Conservation (phyloP, 2,329 filamentous ascomycete genomes). For the Ophioceras dolichostomum region DNA sequence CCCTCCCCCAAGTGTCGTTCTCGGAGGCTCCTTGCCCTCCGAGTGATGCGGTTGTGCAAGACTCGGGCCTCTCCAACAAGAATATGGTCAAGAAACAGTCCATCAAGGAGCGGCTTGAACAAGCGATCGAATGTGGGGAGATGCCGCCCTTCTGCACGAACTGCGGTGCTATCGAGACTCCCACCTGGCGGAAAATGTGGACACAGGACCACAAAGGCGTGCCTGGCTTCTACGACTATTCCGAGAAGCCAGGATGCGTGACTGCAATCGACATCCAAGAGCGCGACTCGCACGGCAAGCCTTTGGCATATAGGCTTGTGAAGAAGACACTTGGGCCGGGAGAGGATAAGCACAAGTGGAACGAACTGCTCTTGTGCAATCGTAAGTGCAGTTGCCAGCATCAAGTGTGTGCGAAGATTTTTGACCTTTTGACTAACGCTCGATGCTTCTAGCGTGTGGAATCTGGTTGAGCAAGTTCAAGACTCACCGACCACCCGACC, state of each 20-base stretch:
- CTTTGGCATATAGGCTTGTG: conserved; percentile 58
- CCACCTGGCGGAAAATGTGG: conserved; percentile 91
- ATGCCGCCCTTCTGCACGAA: conserved; percentile 85
- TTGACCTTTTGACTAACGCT: conserved; percentile 3
- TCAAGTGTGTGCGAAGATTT: conserved; percentile 25
- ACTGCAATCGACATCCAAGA: conserved; percentile 61
- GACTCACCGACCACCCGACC: conserved; percentile 67
- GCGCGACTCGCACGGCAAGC: conserved; percentile 47
- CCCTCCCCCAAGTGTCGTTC: conserved; percentile 15
- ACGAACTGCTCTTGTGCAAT: conserved; percentile 74
- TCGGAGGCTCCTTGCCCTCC: conserved; percentile 28
- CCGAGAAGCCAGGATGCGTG: conserved; percentile 59
- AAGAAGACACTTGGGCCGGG: conserved; percentile 57
- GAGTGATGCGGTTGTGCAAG: conserved; percentile 21
- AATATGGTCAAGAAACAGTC: conserved; percentile 50
- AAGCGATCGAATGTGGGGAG: conserved; percentile 62
- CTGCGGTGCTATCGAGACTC: conserved; percentile 90
- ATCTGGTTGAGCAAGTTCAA: conserved; percentile 90
- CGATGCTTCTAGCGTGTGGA: conserved; percentile 74
- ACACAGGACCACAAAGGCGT: conserved; percentile 61
- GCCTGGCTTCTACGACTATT: conserved; percentile 58
- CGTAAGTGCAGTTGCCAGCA: too few species aligned
- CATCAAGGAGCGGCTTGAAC: conserved; percentile 46
- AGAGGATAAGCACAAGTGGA: conserved; percentile 56
- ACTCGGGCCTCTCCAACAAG: conserved; percentile 32